A percentile compares a stretch with the other conserved stretches of the same genome.
Conservation (phyloP, 805 yeast species). For the Blastobotrys americana region DNA sequence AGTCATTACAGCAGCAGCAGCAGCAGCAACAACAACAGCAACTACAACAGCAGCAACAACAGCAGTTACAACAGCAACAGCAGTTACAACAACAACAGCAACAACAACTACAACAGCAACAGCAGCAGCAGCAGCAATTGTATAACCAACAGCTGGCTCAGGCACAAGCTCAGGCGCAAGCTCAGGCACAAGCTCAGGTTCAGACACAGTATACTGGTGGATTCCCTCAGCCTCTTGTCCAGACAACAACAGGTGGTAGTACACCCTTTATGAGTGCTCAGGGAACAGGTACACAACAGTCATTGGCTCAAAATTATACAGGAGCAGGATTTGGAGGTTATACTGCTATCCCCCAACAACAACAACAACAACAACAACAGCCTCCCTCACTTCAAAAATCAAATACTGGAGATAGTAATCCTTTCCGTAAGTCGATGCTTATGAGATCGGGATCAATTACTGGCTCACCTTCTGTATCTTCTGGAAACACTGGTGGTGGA, state of each 20-base stretch:
- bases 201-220: constrained; percentile 12
- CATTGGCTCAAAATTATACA: neutral
- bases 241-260: neutral
- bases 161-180: constrained; percentile 16
- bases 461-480: neutral
- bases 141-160: constrained; percentile 16
- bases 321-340: constrained; percentile 8
- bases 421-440: constrained; percentile 16
- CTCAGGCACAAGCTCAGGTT: constrained; percentile 14
- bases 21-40: neutral
- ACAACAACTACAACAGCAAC: constrained; percentile 12
- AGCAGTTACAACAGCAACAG: constrained; percentile 18
- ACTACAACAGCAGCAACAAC: constrained; percentile 19
- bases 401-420: constrained; percentile 17
- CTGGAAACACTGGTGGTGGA: neutral
- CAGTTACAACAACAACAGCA: constrained; percentile 11
- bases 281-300: too few relatives aligned
- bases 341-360: constrained; percentile 1
- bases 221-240: neutral
- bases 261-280: too few relatives aligned
- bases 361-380: constrained; percentile 15
- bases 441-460: neutral
- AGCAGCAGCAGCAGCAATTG: constrained; percentile 11
- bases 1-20: constrained; percentile 20
- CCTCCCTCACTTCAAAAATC: constrained; percentile 15